Evolutionary conservation across 805 yeast genomes (phyloP), one percentile per base, ranked within the genome.

Genomic region (Wilhelminamyces savonicus): DNA sequence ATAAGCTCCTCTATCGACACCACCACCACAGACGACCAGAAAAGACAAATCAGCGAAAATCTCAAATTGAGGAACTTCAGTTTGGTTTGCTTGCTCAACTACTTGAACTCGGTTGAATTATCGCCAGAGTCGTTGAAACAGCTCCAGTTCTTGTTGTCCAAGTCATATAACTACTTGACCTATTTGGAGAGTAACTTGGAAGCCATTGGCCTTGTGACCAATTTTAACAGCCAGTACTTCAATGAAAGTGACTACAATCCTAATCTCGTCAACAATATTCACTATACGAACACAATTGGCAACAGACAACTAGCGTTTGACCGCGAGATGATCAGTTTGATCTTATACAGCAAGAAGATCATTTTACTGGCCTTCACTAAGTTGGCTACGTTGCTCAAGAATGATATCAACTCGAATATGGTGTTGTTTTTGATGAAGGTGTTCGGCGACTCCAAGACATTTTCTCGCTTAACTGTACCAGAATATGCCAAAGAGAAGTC

Each of bases 71-170:
- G 71, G 31, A 61, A 54, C 34, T 50, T 55, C 29, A 54, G 66
- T 51, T 50, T 63, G 30, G 40, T 55, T 5, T 63, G 70, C 37
- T 50, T 65, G 26, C 46, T 59, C 31, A 63, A 62, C 31, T 62
- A 64, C 36, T 49, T 63, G 21, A 48, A 48, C 17, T 49, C 65
- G 0, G 66, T 60, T 8, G 57, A 57, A 4, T 41, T 55, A 23
- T 48, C 67, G 1, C 66, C 69, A 0, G 71, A 65, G 23, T 51
- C 60, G 10, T 47, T 57, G 23, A 62, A 62, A 35, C 69, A 60
- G 30, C 43, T 62, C 20, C 69, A 62, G 31, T 60, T 59, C 29
- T 51, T 65, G 23, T 50, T 65, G 31, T 53, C 59, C 7, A 65
- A 64, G 33, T 50, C 69, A 0, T 62, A 58, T 39, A 63, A 62